Evolutionary conservation across 116 monocot genomes (phyloP).

Genomic region (Cymodocea nodosa): DNA sequence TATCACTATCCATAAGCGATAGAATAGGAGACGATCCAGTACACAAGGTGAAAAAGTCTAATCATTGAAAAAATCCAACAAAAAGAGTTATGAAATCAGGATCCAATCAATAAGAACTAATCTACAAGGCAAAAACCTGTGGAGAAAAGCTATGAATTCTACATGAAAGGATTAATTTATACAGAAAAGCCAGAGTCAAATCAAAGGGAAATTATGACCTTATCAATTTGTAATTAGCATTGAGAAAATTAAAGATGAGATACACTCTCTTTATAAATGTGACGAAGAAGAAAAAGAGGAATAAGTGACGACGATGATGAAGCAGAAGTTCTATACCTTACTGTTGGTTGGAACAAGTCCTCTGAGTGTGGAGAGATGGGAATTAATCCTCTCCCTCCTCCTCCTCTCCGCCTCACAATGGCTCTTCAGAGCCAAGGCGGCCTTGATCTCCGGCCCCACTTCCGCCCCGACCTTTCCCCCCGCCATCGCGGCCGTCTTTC

Average conservation of each 20-base stretch:
- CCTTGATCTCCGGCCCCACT: conserved; percentile 15
- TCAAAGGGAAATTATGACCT: background rate
- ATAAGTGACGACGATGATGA: background rate
- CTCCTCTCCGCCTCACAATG: conserved; percentile 71
- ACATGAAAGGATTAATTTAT: background rate
- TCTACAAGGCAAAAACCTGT: no score
- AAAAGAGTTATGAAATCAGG: no score
- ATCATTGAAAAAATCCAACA: no score
- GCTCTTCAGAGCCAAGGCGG: conserved; percentile 49
- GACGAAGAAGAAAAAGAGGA: background rate
- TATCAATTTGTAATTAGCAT: background rate
- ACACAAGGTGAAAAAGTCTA: no score
- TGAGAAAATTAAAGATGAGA: background rate
- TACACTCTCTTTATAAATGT: background rate
- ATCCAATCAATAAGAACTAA: background rate
- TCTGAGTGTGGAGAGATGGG: conserved; percentile 41
- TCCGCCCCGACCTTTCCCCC: conserved; percentile 9
- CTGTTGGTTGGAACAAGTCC: conserved; percentile 28
- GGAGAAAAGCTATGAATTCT: background rate
- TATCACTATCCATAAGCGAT: background rate
- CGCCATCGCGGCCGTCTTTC: background rate
- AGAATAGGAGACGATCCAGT: background rate
- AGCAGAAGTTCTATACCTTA: conserved; percentile 15
- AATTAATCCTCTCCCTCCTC: conserved; percentile 66
- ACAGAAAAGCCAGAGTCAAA: background rate